Conservation (phyloP, 768 basidiomycete species). For the Hortiboletus flavorubellus region DNA sequence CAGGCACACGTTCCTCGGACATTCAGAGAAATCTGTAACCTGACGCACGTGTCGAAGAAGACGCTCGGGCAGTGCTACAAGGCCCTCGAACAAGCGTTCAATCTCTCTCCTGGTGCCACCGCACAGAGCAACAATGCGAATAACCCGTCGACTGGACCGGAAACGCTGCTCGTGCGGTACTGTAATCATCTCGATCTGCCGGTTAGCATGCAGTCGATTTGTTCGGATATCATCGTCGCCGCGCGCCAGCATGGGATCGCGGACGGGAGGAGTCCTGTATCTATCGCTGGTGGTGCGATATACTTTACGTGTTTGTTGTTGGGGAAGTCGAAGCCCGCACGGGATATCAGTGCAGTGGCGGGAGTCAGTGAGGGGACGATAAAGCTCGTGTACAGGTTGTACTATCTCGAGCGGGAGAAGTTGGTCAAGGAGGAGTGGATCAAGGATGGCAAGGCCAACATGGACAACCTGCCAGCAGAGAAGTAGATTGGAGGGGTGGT, state of each 20-base stretch:
- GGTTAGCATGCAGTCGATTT: slow-evolving; percentile 77
- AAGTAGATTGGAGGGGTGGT: slow-evolving; percentile 8
- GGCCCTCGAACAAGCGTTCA: slow-evolving; percentile 84
- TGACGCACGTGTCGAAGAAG: slow-evolving; percentile 94
- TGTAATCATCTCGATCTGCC: slow-evolving; percentile 91
- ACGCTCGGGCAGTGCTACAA: slow-evolving; percentile 91
- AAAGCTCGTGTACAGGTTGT: slow-evolving; percentile 81
- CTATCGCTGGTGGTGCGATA: slow-evolving; percentile 97
- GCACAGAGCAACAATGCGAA: slow-evolving; percentile 40
- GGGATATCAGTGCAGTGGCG: slow-evolving; percentile 87
- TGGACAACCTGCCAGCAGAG: slow-evolving; percentile 28
- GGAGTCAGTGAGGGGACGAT: slow-evolving; percentile 97
- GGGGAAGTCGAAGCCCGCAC: slow-evolving; percentile 68
- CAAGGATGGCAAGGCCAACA: slow-evolving; percentile 67
- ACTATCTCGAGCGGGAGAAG: slow-evolving; percentile 70
- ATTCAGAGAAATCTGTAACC: slow-evolving; percentile 92
- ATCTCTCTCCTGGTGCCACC: slow-evolving; percentile 78
- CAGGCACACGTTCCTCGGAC: slow-evolving; percentile 95
- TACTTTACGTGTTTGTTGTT: slow-evolving; percentile 88
- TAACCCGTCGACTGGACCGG: slow-evolving; percentile 64
- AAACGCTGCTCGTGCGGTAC: slow-evolving; percentile 87
- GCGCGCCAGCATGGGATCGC: slow-evolving; percentile 85
- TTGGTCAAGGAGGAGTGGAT: slow-evolving; percentile 86
- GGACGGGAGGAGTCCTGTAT: slow-evolving; percentile 91
- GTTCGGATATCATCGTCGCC: slow-evolving; percentile 75